A percentile compares a stretch with the other conserved stretches of the same genome.
Conservation (phyloP, 139 green algal genomes). For the Chlamydomonas sp. region DNA sequence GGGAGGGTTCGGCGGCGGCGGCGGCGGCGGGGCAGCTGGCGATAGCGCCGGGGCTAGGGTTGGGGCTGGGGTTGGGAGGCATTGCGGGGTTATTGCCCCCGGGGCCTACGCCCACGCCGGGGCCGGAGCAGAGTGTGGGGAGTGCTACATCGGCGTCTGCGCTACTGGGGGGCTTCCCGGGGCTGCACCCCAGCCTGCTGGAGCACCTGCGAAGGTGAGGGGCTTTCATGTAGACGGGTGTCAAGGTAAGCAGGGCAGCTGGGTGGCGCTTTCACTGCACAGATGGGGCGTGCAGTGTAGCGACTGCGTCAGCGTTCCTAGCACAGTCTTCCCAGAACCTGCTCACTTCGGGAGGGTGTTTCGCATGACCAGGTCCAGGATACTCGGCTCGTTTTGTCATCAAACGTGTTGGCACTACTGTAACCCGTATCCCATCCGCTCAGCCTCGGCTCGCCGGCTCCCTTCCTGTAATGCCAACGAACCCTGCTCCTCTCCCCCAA, state of each 20-base stretch:
- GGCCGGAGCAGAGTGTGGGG: too few relatives aligned
- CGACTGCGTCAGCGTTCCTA: neutral
- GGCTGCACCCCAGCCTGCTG: neutral
- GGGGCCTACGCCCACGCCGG: too few relatives aligned
- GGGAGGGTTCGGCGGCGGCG: too few relatives aligned
- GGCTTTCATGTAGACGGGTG: too few relatives aligned
- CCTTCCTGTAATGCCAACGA: neutral
- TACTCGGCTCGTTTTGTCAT: too few relatives aligned
- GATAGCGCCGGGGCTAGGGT: too few relatives aligned
- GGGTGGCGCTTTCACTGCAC: neutral
- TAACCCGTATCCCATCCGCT: neutral
- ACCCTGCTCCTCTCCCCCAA: neutral
- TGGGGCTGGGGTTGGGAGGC: too few relatives aligned
- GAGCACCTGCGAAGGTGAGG: slow-evolving; percentile 10
- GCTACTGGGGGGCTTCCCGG: slow-evolving; percentile 7
- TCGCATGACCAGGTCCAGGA: too few relatives aligned
- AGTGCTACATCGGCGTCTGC: neutral
- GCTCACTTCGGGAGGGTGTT: too few relatives aligned
- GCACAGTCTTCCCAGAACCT: neutral
- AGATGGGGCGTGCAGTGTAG: neutral
- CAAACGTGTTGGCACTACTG: neutral
- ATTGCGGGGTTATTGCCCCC: too few relatives aligned
- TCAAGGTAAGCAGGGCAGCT: neutral
- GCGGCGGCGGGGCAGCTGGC: too few relatives aligned
- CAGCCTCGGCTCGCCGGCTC: neutral